A percentile compares a stretch with the other conserved stretches of the same genome.
Conservation (phyloP, 345 rosid genomes). For the Linum usitatissimum region DNA sequence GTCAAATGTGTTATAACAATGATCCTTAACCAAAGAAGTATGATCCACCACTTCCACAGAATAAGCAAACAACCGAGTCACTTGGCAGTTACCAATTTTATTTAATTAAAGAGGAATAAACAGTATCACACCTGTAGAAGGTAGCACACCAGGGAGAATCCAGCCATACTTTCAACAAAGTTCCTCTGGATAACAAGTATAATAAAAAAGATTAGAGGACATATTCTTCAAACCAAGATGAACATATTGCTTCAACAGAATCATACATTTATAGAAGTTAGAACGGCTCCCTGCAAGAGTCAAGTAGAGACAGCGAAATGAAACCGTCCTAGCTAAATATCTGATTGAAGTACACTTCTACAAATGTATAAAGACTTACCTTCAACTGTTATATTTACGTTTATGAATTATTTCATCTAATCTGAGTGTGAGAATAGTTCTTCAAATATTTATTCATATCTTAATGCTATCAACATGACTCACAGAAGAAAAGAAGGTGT, state of each 20-base stretch:
- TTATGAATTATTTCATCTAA: no score
- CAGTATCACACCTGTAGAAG: constrained; percentile 62
- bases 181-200: constrained; percentile 50
- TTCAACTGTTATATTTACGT: not conserved
- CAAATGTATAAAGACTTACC: not conserved
- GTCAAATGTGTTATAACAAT: not conserved
- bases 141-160: constrained; percentile 95
- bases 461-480: not conserved
- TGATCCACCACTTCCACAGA: no score
- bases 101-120: not conserved
- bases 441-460: not conserved
- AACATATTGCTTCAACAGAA: not conserved
- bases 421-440: not conserved
- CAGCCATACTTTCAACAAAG: constrained; percentile 99
- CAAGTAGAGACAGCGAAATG: not conserved
- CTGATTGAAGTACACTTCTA: not conserved
- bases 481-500: not conserved
- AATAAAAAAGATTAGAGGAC: constrained; percentile 6
- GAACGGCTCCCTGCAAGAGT: not conserved
- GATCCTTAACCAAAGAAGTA: not conserved
- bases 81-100: not conserved
- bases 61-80: not conserved
- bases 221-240: not conserved
- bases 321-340: no score
- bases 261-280: not conserved